Conservation (phyloP, 257 asterid species). For the Paulownia fortunei region DNA sequence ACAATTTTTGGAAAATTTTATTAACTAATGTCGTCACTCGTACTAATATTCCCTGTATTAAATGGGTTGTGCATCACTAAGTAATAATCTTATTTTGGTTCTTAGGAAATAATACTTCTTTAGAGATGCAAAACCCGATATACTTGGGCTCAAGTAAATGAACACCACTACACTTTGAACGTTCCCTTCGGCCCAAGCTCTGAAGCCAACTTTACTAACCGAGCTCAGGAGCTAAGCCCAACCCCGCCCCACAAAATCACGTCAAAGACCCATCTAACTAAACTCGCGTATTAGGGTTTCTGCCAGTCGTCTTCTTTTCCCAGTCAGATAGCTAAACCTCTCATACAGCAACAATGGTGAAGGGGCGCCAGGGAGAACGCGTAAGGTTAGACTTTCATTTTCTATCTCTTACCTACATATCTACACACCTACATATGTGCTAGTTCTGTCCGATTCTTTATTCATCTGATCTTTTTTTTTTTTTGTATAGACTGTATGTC, state of each 20-base stretch:
- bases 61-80: too few species aligned
- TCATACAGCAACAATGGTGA: conserved; percentile 48
- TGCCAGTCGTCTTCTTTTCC: not conserved
- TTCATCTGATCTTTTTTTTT: not conserved
- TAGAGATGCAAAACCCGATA: too few species aligned
- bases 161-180: not conserved
- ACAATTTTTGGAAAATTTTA: not conserved
- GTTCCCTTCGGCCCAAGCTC: not conserved
- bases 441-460: not conserved
- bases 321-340: conserved; percentile 14
- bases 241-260: not conserved
- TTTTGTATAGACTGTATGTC: conserved; percentile 49
- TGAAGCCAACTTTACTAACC: not conserved
- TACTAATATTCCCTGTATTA: too few species aligned
- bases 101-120: too few species aligned
- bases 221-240: not conserved
- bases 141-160: too few species aligned
- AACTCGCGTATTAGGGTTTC: conserved; percentile 25
- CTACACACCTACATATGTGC: not conserved
- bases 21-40: not conserved
- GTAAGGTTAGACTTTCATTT: conserved; percentile 39
- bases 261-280: not conserved
- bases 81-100: not conserved
- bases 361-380: conserved; percentile 68
- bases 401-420: not conserved